Conservation (phyloP, 768 basidiomycete genomes). For the Lepiota brunneoincarnata region DNA sequence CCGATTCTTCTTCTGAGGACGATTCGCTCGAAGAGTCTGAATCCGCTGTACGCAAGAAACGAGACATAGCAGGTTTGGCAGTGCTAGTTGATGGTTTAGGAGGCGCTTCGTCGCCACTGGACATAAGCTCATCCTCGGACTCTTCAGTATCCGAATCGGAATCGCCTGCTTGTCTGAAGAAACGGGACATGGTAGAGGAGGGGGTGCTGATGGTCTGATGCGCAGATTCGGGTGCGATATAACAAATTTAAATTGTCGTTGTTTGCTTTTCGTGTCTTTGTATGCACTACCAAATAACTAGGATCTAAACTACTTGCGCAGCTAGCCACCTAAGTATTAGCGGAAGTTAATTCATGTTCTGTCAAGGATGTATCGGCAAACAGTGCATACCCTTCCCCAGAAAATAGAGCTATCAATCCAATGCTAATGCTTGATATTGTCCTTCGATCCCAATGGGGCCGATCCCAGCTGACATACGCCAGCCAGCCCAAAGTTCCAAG, state of each 20-base stretch:
- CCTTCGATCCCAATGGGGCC: constrained; percentile 60
- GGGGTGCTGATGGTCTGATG: constrained; percentile 13
- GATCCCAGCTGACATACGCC: constrained; percentile 64
- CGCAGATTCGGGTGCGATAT: neutral
- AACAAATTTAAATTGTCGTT: constrained; percentile 13
- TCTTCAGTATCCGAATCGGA: constrained; percentile 73
- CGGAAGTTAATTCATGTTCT: too few species aligned
- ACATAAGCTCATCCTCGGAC: constrained; percentile 79
- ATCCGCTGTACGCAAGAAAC: constrained; percentile 68
- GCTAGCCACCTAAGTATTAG: neutral
- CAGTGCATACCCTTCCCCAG: constrained; percentile 63
- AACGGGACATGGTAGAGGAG: constrained; percentile 82
- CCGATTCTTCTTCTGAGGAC: constrained; percentile 54
- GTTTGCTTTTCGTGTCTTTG: constrained; percentile 1
- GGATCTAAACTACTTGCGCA: too few species aligned
- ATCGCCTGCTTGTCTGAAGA: constrained; percentile 84
- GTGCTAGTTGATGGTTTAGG: constrained; percentile 43
- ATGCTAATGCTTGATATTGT: constrained; percentile 54
- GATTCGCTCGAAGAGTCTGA: constrained; percentile 55
- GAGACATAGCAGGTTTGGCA: constrained; percentile 68
- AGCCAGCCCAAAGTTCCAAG: constrained; percentile 63
- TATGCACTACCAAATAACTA: constrained; percentile 11
- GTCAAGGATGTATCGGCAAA: neutral
- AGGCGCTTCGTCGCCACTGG: constrained; percentile 62
- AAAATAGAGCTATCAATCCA: constrained; percentile 59